phyloP scores from a whole-genome alignment of 2,329 filamentous ascomycete genomes.

The Fonsecaea erecta region DNA sequence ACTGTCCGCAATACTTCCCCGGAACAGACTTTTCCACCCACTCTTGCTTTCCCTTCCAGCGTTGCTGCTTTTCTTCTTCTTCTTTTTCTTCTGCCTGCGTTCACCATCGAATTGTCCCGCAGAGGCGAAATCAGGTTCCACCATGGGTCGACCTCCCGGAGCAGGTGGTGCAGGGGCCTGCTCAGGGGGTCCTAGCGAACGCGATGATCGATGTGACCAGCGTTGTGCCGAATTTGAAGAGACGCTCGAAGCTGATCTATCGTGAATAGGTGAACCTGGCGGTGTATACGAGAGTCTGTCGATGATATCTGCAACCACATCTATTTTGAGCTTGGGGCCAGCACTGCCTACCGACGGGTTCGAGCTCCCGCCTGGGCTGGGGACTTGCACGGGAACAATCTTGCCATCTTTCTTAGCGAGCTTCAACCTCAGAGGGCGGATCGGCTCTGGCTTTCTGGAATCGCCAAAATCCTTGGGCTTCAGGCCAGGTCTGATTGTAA shows the following conservation, averaged over 20 bases:
- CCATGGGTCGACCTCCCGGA: constrained; percentile 36
- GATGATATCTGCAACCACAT: constrained; percentile 32
- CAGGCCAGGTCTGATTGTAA: constrained; percentile 22
- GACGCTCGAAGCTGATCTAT: constrained; percentile 22
- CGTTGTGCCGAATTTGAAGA: constrained; percentile 31
- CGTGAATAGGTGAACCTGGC: constrained; percentile 32
- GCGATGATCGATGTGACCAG: constrained; percentile 29
- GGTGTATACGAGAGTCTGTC: constrained; percentile 35
- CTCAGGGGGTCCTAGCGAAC: constrained; percentile 26
- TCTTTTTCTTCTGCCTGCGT: constrained; percentile 30
- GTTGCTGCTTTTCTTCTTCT: constrained; percentile 30
- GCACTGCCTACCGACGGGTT: background rate
- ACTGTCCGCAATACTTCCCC: constrained; percentile 48
- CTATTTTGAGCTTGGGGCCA: constrained; percentile 19
- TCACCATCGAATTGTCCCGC: constrained; percentile 36
- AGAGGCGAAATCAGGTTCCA: constrained; percentile 35
- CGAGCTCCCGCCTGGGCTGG: constrained; percentile 10
- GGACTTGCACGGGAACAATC: constrained; percentile 30
- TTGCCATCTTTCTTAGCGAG: constrained; percentile 33
- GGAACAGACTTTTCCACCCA: constrained; percentile 41
- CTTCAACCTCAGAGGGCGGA: constrained; percentile 31
- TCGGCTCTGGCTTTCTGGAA: constrained; percentile 18
- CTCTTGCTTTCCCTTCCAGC: constrained; percentile 25
- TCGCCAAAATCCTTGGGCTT: constrained; percentile 29
- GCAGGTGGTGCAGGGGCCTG: constrained; percentile 34